Percentiles rank a stretch among this genome's conserved stretches.
phyloP scores from a whole-genome alignment of 1,139 yeast species.

The Suhomyces taliae region DNA sequence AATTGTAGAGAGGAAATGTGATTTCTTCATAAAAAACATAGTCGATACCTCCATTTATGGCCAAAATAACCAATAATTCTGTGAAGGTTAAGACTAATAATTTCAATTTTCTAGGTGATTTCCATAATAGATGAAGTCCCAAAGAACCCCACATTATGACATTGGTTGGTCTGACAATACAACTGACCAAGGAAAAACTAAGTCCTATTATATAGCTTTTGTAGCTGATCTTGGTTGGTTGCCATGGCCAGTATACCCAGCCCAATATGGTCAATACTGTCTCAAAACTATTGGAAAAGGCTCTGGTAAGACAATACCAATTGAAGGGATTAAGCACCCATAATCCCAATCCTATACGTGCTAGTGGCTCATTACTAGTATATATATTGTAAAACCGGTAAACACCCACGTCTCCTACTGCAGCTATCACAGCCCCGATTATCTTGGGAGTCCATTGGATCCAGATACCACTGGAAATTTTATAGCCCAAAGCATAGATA shows the following conservation, averaged over 20 bases:
- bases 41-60: constrained; percentile 50
- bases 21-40: constrained; percentile 55
- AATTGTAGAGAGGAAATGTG: constrained; percentile 67
- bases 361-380: constrained; percentile 37
- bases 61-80: constrained; percentile 26
- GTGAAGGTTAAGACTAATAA: constrained; percentile 14
- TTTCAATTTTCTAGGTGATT: constrained; percentile 8
- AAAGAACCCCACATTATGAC: constrained; percentile 68
- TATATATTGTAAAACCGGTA: constrained; percentile 47
- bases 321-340: constrained; percentile 77
- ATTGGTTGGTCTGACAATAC: constrained; percentile 83
- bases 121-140: constrained; percentile 41
- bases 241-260: constrained; percentile 74
- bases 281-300: constrained; percentile 86
- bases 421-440: constrained; percentile 67
- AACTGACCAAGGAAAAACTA: constrained; percentile 53
- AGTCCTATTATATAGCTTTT: constrained; percentile 17
- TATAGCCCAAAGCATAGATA: constrained; percentile 53
- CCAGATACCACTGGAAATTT: constrained; percentile 16
- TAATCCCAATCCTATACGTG: constrained; percentile 47
- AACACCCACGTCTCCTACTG: constrained; percentile 66
- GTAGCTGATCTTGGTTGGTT: constrained; percentile 15
- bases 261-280: constrained; percentile 71
- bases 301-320: constrained; percentile 76
- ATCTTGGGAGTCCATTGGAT: constrained; percentile 54